These are phyloP conservation scores for Penicillium sp. DNA, from an alignment of 2,329 filamentous ascomycete species.

Conservation along the genomic window DNA sequence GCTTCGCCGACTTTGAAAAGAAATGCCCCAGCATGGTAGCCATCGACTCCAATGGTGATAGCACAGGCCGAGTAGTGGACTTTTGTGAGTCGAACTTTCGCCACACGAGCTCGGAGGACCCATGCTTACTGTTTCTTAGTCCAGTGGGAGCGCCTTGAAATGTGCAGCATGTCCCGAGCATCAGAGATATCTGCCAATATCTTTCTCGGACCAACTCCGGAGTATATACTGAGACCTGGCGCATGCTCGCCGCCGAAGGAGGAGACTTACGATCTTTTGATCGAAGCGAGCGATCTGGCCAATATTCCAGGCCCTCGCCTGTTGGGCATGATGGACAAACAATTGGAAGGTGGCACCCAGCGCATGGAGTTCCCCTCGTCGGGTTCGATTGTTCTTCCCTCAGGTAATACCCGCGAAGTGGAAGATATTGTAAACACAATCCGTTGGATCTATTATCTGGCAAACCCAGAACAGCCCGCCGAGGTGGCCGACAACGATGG, in stretches of 20 bases:
- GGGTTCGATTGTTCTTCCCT: slow-evolving; percentile 85
- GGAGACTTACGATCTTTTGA: slow-evolving; percentile 74
- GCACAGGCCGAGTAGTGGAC: slow-evolving; percentile 80
- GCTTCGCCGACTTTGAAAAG: slow-evolving; percentile 73
- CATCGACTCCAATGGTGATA: slow-evolving; percentile 69
- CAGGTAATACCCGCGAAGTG: slow-evolving; percentile 79
- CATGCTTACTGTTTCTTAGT: slow-evolving; percentile 46
- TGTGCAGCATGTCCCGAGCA: slow-evolving; percentile 89
- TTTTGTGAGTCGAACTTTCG: slow-evolving; percentile 64
- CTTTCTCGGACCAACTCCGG: slow-evolving; percentile 85
- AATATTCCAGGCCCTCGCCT: slow-evolving; percentile 71
- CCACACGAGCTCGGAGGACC: background rate
- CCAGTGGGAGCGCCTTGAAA: slow-evolving; percentile 84
- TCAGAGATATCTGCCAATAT: slow-evolving; percentile 89
- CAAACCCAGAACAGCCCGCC: slow-evolving; percentile 61
- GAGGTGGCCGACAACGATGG: slow-evolving; percentile 55
- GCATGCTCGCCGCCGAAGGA: slow-evolving; percentile 52
- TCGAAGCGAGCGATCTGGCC: slow-evolving; percentile 87
- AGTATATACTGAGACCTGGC: slow-evolving; percentile 58
- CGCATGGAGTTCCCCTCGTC: slow-evolving; percentile 87
- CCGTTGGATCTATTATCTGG: slow-evolving; percentile 84
- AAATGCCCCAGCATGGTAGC: slow-evolving; percentile 72
- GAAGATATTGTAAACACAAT: slow-evolving; percentile 85
- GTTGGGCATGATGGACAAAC: slow-evolving; percentile 65
- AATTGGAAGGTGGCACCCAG: slow-evolving; percentile 55